phyloP scores from a whole-genome alignment of 805 yeast genomes.

The Metschnikowia lachancei region DNA sequence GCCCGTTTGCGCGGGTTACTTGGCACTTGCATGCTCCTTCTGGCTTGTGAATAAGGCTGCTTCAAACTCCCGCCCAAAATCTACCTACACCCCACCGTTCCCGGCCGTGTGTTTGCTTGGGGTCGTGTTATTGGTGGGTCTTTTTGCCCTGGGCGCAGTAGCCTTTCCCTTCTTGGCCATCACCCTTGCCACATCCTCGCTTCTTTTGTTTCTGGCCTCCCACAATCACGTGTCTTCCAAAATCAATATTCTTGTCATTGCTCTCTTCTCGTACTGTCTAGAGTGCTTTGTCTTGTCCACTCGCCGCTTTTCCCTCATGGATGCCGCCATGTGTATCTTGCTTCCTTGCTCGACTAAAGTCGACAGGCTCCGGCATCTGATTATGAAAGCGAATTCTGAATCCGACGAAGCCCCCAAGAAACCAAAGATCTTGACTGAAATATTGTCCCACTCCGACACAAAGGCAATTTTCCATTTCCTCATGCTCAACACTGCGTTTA shows the following conservation, averaged over 20 bases:
- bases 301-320: constrained; percentile 2
- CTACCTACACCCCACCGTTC: neutral
- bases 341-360: constrained; percentile 15
- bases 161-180: constrained; percentile 16
- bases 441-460: constrained; percentile 56
- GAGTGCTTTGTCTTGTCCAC: constrained; percentile 17
- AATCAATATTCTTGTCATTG: constrained; percentile 12
- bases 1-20: constrained; percentile 21
- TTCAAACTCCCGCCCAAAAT: neutral
- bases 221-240: constrained; percentile 11
- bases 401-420: constrained; percentile 1
- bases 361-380: constrained; percentile 5
- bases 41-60: constrained; percentile 11
- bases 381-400: neutral
- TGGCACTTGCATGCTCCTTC: constrained; percentile 19
- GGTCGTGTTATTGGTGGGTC: neutral
- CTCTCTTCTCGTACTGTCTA: constrained; percentile 14
- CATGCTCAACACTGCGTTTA: constrained; percentile 81
- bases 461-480: constrained; percentile 85
- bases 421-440: constrained; percentile 28
- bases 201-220: constrained; percentile 13
- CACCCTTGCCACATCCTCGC: constrained; percentile 14
- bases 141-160: constrained; percentile 1
- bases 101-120: constrained; percentile 3
- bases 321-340: constrained; percentile 9